Percentiles rank a stretch among this genome's conserved stretches.
Conservation (phyloP, 306 rosid genomes). For the Sophora flavescens region DNA sequence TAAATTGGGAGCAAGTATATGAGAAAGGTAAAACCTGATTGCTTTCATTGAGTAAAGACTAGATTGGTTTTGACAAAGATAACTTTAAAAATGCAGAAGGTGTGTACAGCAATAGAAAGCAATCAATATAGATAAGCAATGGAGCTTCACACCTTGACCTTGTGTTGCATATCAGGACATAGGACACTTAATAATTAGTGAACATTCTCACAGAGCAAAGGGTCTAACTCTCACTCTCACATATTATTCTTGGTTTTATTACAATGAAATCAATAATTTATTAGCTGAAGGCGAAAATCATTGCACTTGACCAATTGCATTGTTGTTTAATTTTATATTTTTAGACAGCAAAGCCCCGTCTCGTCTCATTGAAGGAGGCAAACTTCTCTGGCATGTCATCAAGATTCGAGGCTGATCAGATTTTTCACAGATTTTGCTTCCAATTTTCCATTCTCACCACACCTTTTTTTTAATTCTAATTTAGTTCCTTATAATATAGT, state of each 20-base stretch:
- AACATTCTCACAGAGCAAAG: not conserved
- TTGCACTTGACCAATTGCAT: constrained; percentile 47
- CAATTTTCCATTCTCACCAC: constrained; percentile 36
- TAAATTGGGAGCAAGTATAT: constrained; percentile 46
- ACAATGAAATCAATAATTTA: constrained; percentile 19
- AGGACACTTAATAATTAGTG: constrained; percentile 22
- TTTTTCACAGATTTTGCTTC: constrained; percentile 51
- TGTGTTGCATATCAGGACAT: constrained; percentile 42
- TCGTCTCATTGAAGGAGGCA: constrained; percentile 77
- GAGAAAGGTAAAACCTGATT: constrained; percentile 33
- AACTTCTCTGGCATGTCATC: constrained; percentile 61
- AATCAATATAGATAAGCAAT: constrained; percentile 36
- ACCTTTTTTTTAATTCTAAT: constrained; percentile 26
- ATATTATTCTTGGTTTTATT: constrained; percentile 18
- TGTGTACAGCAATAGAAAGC: constrained; percentile 14
- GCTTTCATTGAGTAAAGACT: constrained; percentile 37
- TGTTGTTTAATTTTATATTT: constrained; percentile 23
- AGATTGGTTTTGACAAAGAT: constrained; percentile 38
- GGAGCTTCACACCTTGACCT: constrained; percentile 22
- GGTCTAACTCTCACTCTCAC: constrained; percentile 17
- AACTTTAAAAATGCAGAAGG: constrained; percentile 43
- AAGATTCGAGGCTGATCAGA: constrained; percentile 49
- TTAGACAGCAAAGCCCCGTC: constrained; percentile 62
- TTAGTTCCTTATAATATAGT: not conserved
- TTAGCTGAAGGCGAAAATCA: constrained; percentile 40